Evolutionary conservation across 371 early-diverging fungal genomes (phyloP), one percentile per base, ranked within the genome.

Genomic region (Rhizopus sp.): DNA sequence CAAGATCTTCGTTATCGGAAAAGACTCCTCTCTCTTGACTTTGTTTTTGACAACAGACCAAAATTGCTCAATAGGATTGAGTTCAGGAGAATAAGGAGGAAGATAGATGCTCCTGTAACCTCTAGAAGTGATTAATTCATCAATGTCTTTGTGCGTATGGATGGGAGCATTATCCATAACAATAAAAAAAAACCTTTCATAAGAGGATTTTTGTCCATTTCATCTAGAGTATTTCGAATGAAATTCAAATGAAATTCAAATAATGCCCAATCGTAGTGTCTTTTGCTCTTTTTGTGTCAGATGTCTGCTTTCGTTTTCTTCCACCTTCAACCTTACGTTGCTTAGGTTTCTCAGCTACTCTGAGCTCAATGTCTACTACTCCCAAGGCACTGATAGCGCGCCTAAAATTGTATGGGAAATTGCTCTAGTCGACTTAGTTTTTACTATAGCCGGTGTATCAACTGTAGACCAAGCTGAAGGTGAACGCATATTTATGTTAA

Each of bases 181-280:
- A 15, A 34, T 37, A 40, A 6, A 52, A 52, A 50, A 50, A 42
- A 42, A 42, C 60, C 57, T 39, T 60, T 60, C 54, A 60, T 53
- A 45, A 45, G 15, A 48, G 47, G 42, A 16, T 38, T 16, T 8
- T 32, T 45, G 29, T 60, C 54, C 38, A 53, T 49, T 39, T 49
- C 41, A 33, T 60, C 60, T 49, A 56, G 49, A 12, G 40, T 56
- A 34, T 56, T 49, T 39, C 49, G 32, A 9, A 56, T 15, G 49
- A 56, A 56, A 48, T 49, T 41, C 6, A 54, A 45, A 44, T 45
- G 41, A 53, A 53, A 1, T 4, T 3, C 49, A 48, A 48, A 23
- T 48, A 56, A 49, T 56, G 56, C 15, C 56, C 56, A 48, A 49
- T 41, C 15, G 49, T 56, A 48, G 41, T 56, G 46, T 49, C 57